Evolutionary conservation across 805 yeast species (phyloP).

Genomic region (Ogataea haglerorum): DNA sequence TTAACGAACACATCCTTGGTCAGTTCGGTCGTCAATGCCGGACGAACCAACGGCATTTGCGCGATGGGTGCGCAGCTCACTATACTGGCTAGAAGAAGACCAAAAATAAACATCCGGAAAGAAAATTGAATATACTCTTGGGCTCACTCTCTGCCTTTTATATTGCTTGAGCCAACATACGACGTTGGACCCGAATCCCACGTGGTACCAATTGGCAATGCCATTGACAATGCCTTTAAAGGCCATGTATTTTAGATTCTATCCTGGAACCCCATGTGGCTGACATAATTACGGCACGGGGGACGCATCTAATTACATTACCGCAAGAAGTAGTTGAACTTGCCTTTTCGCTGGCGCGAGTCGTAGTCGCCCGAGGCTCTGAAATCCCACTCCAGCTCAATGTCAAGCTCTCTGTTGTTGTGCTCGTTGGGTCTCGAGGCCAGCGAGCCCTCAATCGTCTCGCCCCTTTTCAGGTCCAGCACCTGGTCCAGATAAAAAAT

Average conservation of each 20-base stretch:
- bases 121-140: neutral
- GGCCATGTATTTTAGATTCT: neutral
- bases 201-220: neutral
- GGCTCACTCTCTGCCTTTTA: neutral
- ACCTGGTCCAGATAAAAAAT: conserved; percentile 87
- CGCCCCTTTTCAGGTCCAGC: conserved; percentile 72
- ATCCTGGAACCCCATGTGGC: neutral
- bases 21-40: conserved; percentile 16
- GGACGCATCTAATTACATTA: conserved; percentile 26
- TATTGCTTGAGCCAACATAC: neutral
- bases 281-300: neutral
- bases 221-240: neutral
- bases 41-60: neutral
- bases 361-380: conserved; percentile 36
- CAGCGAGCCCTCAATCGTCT: conserved; percentile 64
- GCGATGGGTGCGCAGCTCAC: conserved; percentile 1
- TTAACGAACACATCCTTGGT: conserved; percentile 26
- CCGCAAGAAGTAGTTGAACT: conserved; percentile 69
- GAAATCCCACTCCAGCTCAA: conserved; percentile 62
- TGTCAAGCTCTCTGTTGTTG: conserved; percentile 89
- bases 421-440: conserved; percentile 69
- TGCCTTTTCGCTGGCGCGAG: conserved; percentile 54
- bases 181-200: neutral
- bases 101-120: neutral
- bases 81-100: neutral